A percentile compares a stretch with the other conserved stretches of the same genome.
phyloP scores from a whole-genome alignment of 768 basidiomycete species.

The Imleria badia region DNA sequence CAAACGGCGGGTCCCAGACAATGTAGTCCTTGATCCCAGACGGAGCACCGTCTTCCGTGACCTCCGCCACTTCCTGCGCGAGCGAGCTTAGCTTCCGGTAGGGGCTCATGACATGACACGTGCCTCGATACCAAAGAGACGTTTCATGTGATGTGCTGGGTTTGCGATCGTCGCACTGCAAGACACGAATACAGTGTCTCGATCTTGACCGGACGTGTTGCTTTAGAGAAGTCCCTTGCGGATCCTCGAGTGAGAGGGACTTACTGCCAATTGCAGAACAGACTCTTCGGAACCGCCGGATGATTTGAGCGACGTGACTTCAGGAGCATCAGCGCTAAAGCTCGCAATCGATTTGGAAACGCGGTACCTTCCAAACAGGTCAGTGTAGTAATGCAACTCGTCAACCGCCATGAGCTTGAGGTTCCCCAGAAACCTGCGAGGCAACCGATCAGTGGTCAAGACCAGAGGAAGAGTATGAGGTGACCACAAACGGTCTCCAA shows the following conservation, averaged over 20 bases:
- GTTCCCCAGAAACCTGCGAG: conserved; percentile 66
- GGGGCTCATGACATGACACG: background rate
- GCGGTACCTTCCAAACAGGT: conserved; percentile 71
- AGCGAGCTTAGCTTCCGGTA: background rate
- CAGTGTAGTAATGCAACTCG: conserved; percentile 85
- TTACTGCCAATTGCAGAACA: conserved; percentile 76
- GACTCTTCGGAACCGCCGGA: conserved; percentile 73
- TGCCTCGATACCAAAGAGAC: conserved; percentile 65
- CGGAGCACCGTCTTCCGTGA: conserved; percentile 82
- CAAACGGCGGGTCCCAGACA: conserved; percentile 69
- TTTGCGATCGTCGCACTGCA: conserved; percentile 88
- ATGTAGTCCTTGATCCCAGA: conserved; percentile 78
- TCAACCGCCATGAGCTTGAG: conserved; percentile 79
- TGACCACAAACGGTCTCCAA: conserved; percentile 63
- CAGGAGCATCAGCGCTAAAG: background rate
- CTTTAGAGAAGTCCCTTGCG: background rate
- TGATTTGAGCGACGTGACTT: conserved; percentile 80
- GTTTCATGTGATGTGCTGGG: conserved; percentile 72
- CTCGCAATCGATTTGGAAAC: background rate
- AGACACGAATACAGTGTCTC: conserved; percentile 63
- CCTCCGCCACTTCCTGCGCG: conserved; percentile 54
- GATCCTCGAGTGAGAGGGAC: conserved; percentile 21
- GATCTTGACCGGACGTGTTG: conserved; percentile 38
- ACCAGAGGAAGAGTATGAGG: background rate
- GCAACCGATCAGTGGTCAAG: conserved; percentile 1